Conservation (phyloP, 805 yeast genomes). For the Candida oleophila region DNA sequence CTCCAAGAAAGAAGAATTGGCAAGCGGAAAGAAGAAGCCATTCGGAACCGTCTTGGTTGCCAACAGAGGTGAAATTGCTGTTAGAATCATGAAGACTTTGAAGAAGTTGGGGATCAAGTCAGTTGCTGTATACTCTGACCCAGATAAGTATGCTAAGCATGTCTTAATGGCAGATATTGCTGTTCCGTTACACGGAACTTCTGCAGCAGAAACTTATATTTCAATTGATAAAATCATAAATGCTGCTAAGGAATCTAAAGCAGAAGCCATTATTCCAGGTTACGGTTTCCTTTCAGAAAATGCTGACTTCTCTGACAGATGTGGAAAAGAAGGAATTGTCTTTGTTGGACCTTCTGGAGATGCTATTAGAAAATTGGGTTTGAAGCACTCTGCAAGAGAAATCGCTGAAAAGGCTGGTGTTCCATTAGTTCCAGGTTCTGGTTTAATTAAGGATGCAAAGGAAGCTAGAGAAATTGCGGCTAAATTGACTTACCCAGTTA, state of each 20-base stretch:
- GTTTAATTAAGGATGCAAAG: constrained; percentile 63
- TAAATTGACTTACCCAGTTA: constrained; percentile 78
- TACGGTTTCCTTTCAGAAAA: constrained; percentile 96
- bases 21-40: constrained; percentile 45
- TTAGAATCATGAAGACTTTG: constrained; percentile 84
- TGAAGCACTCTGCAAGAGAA: constrained; percentile 95
- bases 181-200: constrained; percentile 71
- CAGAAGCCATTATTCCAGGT: constrained; percentile 98
- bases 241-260: constrained; percentile 80
- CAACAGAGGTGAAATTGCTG: constrained; percentile 97
- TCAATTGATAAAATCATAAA: constrained; percentile 78
- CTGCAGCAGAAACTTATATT: constrained; percentile 91
- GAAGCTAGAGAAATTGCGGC: constrained; percentile 80
- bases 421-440: constrained; percentile 97
- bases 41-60: constrained; percentile 89
- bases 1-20: constrained; percentile 22
- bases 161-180: constrained; percentile 81
- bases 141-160: constrained; percentile 86
- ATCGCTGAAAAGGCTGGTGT: constrained; percentile 91
- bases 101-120: constrained; percentile 75
- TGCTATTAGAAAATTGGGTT: constrained; percentile 85
- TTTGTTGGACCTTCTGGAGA: constrained; percentile 98
- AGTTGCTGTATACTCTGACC: constrained; percentile 87
- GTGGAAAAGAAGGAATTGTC: constrained; percentile 77
- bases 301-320: constrained; percentile 91